A percentile compares a stretch with the other conserved stretches of the same genome.
Evolutionary conservation across 208 protist genomes (phyloP).

Genomic region (Crithidia sp.): DNA sequence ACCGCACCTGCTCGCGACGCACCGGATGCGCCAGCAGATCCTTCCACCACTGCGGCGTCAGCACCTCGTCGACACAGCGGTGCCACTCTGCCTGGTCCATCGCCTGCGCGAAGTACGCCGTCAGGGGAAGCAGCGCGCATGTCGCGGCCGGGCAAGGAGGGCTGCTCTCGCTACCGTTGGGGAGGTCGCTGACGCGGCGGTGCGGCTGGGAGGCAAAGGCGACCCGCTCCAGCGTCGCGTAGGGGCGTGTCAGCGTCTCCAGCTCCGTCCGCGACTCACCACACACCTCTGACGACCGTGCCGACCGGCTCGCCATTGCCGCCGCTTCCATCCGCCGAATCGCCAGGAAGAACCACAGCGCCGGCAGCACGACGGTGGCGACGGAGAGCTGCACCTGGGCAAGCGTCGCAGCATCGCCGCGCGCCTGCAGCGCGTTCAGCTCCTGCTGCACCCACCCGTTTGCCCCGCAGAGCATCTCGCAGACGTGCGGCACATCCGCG

Average conservation of each 20-base stretch:
- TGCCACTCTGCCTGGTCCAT: slow-evolving; percentile 40
- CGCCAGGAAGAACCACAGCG: slow-evolving; percentile 62
- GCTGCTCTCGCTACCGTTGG: not conserved
- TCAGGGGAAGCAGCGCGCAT: slow-evolving; percentile 31
- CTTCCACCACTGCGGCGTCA: slow-evolving; percentile 34
- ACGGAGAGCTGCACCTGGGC: slow-evolving; percentile 29
- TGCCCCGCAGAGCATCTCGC: slow-evolving; percentile 36
- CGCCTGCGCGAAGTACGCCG: slow-evolving; percentile 33
- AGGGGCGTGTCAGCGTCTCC: slow-evolving; percentile 24
- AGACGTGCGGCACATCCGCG: slow-evolving; percentile 23
- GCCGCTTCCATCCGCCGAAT: slow-evolving; percentile 35
- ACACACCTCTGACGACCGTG: not conserved
- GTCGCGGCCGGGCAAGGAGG: slow-evolving; percentile 15
- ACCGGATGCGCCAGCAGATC: slow-evolving; percentile 28
- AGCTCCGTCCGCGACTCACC: slow-evolving; percentile 10
- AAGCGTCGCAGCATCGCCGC: slow-evolving; percentile 10
- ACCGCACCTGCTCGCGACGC: slow-evolving; percentile 34
- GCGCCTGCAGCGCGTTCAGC: slow-evolving; percentile 15
- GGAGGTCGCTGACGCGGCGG: not conserved
- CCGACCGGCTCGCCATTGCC: not conserved
- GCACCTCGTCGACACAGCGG: slow-evolving; percentile 33
- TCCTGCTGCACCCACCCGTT: slow-evolving; percentile 32
- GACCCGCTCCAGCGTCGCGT: slow-evolving; percentile 30
- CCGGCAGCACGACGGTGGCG: slow-evolving; percentile 41
- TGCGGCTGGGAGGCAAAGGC: slow-evolving; percentile 22